Evolutionary conservation across 805 yeast genomes (phyloP), one percentile per base, ranked within the genome.

Genomic region (Phaffomyces opuntiae): DNA sequence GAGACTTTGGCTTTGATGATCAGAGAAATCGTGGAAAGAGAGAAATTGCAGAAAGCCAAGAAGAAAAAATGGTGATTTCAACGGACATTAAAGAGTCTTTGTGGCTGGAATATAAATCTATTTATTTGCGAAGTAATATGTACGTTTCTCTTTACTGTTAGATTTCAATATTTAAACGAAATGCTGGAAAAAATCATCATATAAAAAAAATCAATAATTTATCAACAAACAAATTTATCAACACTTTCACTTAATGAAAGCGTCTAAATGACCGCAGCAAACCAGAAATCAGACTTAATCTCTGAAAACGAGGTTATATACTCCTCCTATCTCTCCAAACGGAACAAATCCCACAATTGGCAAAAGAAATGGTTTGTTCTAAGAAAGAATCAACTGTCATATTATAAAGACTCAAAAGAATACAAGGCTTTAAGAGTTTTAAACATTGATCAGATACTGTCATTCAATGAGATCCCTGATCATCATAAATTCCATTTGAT

Each of bases 21-120:
- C 1, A 61, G 85, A 48, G 89, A 83, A 52, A 65, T 79, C 29
- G 69, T 77, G 0, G 87, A 80, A 56, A 65, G 65, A 43, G 64
- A 63, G 32, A 67, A 63, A 44, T 39, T 64, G 33, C 62, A 54
- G 35, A 54, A 53, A 36, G 51, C 47, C 36, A 46, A 51, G 43
- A 34, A 35, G 17, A 27, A 24, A n/a, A 9, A 19, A 9, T 32
- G 42, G 24, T 36, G 16, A 35, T 19, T 11, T 35, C 24, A 21
- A 3, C 24, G 24, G 24, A 21, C 24, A 21, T 3, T 21, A 21
- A 21, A 21, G 24, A 21, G 24, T 21, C 7, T 21, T 21, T 6
- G 7, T 21, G 24, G 24, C 24, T 21, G 24, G 24, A 21, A 21
- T 21, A 21, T 21, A 21, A 21, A 21, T 21, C 24, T 21, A 21